Percentiles rank a stretch among this genome's conserved stretches.
Conservation (phyloP, 108 stramenopile species). For the Cyclostephanos tholiformis region DNA sequence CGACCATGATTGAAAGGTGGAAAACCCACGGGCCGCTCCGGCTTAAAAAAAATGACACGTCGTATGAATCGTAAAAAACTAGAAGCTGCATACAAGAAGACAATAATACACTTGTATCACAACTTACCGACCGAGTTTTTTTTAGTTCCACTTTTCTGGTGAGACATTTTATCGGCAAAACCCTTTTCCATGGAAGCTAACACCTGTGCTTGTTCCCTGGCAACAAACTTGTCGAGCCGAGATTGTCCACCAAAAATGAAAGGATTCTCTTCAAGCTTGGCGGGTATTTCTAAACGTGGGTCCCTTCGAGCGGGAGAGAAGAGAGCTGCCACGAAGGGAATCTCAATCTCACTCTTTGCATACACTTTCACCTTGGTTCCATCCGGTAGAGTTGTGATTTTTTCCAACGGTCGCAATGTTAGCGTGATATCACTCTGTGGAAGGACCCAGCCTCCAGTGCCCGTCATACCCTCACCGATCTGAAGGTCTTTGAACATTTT, state of each 20-base stretch:
- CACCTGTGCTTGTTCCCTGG: background rate
- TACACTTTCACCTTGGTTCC: slow-evolving; percentile 82
- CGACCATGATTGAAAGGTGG: slow-evolving; percentile 19
- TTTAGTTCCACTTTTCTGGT: slow-evolving; percentile 3
- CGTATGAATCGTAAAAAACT: no score
- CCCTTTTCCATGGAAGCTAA: background rate
- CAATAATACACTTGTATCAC: background rate
- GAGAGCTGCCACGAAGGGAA: slow-evolving; percentile 62
- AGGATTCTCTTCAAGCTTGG: slow-evolving; percentile 66
- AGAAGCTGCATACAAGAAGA: background rate
- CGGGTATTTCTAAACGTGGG: slow-evolving; percentile 53
- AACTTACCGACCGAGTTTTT: slow-evolving; percentile 6
- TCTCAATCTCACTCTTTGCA: slow-evolving; percentile 83
- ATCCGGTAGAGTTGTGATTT: slow-evolving; percentile 61
- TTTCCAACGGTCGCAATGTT: slow-evolving; percentile 83
- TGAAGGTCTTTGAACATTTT: slow-evolving; percentile 47
- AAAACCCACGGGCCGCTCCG: slow-evolving; percentile 32
- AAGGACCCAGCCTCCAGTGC: slow-evolving; percentile 78
- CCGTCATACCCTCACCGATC: slow-evolving; percentile 70
- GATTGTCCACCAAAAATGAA: slow-evolving; percentile 40
- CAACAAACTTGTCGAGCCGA: slow-evolving; percentile 3
- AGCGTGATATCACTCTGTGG: slow-evolving; percentile 69
- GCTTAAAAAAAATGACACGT: background rate
- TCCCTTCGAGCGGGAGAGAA: slow-evolving; percentile 65
- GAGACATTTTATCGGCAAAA: slow-evolving; percentile 6